Evolutionary conservation across 2,329 filamentous ascomycete genomes (phyloP), one percentile per base, ranked within the genome.

Genomic region (Diaporthe capsici): DNA sequence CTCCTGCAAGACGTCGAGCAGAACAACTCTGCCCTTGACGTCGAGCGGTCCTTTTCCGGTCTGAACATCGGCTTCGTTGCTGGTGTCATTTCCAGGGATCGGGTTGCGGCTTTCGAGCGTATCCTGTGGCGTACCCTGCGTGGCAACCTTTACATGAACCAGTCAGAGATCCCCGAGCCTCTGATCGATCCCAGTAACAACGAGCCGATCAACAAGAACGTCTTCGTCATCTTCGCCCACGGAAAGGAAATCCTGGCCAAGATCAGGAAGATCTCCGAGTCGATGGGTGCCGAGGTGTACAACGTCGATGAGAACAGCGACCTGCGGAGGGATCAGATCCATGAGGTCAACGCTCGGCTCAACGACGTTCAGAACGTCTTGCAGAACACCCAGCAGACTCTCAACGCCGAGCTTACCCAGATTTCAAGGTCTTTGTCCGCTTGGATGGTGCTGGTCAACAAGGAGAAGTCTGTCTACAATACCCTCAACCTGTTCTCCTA

Each of bases 1-100:
- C 90, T 99, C 61, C 92, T 99, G 74, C 94, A 94, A 79, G 97
- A 99, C 82, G 91, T 98, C 71, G 97, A 99, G 85, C 94, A 98
- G 83, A 92, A 96, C 82, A 89, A 88, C 77, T 84, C 88, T 73
- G 89, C 89, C 72, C 87, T 91, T 70, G 94, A 95, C 76, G 93
- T 89, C 51, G 95, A 97, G 82, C 92, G 94, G 78, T 97, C 95
- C 57, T 98, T 99, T 85, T 97, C 95, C 8, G 95, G 95, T 77
- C 98, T 98, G 94, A 98, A 98, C 86, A 99, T 99, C 83, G 97
- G 97, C 13, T 99, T 99, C 81, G 96, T 99, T 72, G 94, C 97
- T 73, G 97, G 97, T 85, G 97, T 98, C 80, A 98, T 99, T 80
- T 92, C 94, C 51, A 92, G 97, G 73, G 96, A 98, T 82, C 93